Evolutionary conservation across 2,329 filamentous ascomycete genomes (phyloP).

Genomic region (Fusarium sp.): DNA sequence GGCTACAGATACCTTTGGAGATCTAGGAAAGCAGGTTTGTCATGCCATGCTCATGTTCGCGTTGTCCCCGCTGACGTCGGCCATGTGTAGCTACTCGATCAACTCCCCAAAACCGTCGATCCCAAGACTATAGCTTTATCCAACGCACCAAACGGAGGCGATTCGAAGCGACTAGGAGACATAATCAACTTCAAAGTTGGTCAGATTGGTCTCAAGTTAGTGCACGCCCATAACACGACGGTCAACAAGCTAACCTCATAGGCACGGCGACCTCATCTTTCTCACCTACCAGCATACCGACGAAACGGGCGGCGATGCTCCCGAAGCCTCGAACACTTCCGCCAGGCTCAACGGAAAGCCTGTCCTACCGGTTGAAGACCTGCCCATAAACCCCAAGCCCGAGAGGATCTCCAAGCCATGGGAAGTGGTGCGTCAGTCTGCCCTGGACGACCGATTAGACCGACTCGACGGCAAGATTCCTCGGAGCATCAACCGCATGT

Average conservation of each 20-base stretch:
- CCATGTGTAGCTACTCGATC: constrained; percentile 63
- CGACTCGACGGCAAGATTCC: constrained; percentile 90
- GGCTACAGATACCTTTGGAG: constrained; percentile 77
- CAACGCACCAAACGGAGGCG: constrained; percentile 69
- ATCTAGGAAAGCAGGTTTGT: constrained; percentile 68
- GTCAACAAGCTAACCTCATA: constrained; percentile 17
- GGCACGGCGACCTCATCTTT: constrained; percentile 93
- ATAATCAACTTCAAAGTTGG: constrained; percentile 68
- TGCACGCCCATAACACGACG: neutral
- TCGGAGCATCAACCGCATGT: constrained; percentile 87
- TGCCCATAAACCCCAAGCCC: constrained; percentile 79
- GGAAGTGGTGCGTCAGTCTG: constrained; percentile 90
- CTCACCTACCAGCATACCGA: constrained; percentile 79
- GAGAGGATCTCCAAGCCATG: constrained; percentile 66
- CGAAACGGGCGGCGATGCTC: constrained; percentile 46
- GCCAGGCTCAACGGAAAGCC: constrained; percentile 84
- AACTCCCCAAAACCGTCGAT: constrained; percentile 73
- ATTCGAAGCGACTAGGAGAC: constrained; percentile 70
- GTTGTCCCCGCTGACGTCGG: constrained; percentile 31
- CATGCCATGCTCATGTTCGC: constrained; percentile 1
- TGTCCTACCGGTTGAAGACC: constrained; percentile 75
- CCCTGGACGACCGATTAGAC: constrained; percentile 88
- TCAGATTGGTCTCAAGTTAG: constrained; percentile 71
- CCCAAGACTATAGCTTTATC: constrained; percentile 71
- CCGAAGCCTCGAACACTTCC: constrained; percentile 58